phyloP scores from a whole-genome alignment of 2,329 filamentous ascomycete genomes.

The Pseudopithomyces chartarum region DNA sequence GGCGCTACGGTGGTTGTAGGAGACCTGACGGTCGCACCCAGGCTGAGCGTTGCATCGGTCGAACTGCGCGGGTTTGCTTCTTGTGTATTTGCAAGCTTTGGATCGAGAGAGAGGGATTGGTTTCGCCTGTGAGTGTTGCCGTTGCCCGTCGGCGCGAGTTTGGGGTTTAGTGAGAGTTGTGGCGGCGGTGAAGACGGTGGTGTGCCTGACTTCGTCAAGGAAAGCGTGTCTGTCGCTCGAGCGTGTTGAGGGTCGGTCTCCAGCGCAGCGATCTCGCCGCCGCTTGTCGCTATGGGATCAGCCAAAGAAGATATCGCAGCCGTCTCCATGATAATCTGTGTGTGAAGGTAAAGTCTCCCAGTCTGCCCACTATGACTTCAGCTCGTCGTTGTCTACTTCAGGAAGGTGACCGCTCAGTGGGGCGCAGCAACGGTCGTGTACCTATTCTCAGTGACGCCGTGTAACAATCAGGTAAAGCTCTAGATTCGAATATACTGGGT shows the following conservation, averaged over 20 bases:
- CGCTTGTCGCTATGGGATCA: conserved; percentile 15
- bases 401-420: background rate
- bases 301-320: conserved; percentile 15
- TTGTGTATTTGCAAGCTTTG: background rate
- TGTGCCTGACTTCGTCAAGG: conserved; percentile 24
- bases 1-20: conserved; percentile 8
- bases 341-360: background rate
- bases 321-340: conserved; percentile 8
- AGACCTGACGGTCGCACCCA: background rate
- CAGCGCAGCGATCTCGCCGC: conserved; percentile 14
- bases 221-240: background rate
- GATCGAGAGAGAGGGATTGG: conserved; percentile 7
- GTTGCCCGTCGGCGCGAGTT: background rate
- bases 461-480: background rate
- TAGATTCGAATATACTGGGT: background rate
- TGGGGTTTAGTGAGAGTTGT: conserved; percentile 11
- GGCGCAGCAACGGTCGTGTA: background rate
- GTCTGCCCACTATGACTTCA: background rate
- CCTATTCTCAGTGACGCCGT: background rate
- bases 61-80: conserved; percentile 5
- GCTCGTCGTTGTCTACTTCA: background rate
- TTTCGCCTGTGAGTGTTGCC: background rate
- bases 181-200: conserved; percentile 31
- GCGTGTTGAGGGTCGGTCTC: conserved; percentile 14
- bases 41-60: background rate